phyloP scores from a whole-genome alignment of 1,139 yeast species.

The Blastobotrys apis region DNA sequence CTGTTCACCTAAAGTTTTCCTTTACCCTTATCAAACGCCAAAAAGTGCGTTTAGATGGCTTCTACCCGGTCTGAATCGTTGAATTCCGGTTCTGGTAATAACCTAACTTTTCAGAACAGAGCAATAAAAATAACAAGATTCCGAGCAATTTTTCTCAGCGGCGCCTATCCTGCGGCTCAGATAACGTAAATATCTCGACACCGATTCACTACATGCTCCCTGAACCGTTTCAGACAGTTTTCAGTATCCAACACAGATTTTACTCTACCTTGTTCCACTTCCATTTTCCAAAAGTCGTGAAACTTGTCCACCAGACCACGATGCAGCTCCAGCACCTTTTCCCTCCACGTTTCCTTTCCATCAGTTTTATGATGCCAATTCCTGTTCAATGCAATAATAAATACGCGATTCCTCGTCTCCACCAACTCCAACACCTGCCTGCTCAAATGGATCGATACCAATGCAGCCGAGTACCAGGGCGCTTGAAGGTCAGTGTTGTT shows the following conservation, averaged over 20 bases:
- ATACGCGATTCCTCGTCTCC: neutral
- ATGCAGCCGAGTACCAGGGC: conserved; percentile 39
- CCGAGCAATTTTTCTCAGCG: neutral
- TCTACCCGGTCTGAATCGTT: too few relatives aligned
- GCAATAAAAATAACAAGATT: too few relatives aligned
- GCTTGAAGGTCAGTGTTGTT: conserved; percentile 8
- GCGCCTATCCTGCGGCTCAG: too few relatives aligned
- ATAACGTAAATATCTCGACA: too few relatives aligned
- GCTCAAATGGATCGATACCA: conserved; percentile 36
- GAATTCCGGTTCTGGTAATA: too few relatives aligned
- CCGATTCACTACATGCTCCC: too few relatives aligned
- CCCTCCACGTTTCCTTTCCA: too few relatives aligned
- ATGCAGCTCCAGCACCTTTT: conserved; percentile 23
- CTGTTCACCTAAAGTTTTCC: too few relatives aligned
- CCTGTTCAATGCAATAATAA: neutral
- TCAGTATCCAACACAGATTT: conserved; percentile 36
- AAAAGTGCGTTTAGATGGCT: too few relatives aligned
- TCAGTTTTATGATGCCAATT: too few relatives aligned
- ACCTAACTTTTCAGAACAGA: too few relatives aligned
- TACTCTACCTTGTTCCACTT: conserved; percentile 27
- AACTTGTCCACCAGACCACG: conserved; percentile 26
- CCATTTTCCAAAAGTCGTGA: conserved; percentile 32
- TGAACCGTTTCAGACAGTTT: conserved; percentile 21
- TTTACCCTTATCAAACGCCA: too few relatives aligned
- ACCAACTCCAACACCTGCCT: conserved; percentile 13